A percentile compares a stretch with the other conserved stretches of the same genome.
Evolutionary conservation across 305 asterid genomes (phyloP).

Genomic region (Fraxinus albicans): DNA sequence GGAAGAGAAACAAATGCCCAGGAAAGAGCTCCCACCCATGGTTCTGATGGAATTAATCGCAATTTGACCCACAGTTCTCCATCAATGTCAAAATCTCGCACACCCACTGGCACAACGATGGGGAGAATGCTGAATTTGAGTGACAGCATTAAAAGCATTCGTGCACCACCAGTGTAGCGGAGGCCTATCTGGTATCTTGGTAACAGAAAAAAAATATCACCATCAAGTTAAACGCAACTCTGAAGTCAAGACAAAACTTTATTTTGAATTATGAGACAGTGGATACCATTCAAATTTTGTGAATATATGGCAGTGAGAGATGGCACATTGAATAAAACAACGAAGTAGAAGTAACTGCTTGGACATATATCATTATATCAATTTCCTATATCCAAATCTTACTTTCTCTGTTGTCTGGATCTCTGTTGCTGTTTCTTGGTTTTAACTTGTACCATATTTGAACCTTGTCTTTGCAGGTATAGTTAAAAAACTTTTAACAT

Average conservation of each 20-base stretch:
- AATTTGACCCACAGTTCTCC: conserved; percentile 95
- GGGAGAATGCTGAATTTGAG: conserved; percentile 80
- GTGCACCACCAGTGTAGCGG: conserved; percentile 96
- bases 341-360: conserved; percentile 1
- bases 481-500: background rate
- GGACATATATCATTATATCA: background rate
- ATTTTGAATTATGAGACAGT: conserved; percentile 10
- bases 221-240: background rate
- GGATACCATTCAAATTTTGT: conserved; percentile 1
- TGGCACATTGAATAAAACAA: conserved; percentile 1
- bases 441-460: background rate
- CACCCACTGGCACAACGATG: conserved; percentile 79
- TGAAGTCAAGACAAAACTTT: conserved; percentile 5
- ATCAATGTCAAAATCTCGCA: conserved; percentile 86
- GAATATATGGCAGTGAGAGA: background rate
- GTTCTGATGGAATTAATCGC: conserved; percentile 83
- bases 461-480: conserved; percentile 1
- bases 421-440: background rate
- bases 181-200: conserved; percentile 89
- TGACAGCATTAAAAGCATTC: conserved; percentile 82
- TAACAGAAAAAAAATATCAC: conserved; percentile 25
- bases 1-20: conserved; percentile 99
- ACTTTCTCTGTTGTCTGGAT: background rate
- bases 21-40: conserved; percentile 97
- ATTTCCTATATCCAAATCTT: conserved; percentile 4